phyloP scores from a whole-genome alignment of 495 filamentous ascomycete species.

The Hypoxylon intermedium region DNA sequence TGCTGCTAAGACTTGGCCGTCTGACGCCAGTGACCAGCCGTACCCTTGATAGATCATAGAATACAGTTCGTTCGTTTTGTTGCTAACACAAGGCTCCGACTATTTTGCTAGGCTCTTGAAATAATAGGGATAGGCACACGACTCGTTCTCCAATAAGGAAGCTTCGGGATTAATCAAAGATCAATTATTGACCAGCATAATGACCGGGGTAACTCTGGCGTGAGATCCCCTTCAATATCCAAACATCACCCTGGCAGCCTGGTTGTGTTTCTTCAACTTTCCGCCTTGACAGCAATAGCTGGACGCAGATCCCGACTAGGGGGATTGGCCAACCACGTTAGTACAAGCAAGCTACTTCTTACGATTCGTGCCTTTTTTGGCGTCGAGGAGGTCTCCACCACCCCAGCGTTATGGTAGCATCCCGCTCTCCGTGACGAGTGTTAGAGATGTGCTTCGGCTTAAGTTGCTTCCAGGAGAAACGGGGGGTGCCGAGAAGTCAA shows the following conservation, averaged over 20 bases:
- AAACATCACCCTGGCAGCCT: conserved; percentile 31
- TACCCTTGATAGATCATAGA: not conserved
- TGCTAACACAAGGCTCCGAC: not conserved
- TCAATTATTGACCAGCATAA: conserved; percentile 14
- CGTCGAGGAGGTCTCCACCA: conserved; percentile 19
- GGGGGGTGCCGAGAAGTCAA: conserved; percentile 21
- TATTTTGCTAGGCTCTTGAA: conserved; percentile 7
- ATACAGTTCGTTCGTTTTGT: not conserved
- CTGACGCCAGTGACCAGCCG: not conserved
- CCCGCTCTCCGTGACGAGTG: conserved; percentile 45
- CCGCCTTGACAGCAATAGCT: conserved; percentile 19
- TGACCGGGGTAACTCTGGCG: conserved; percentile 33
- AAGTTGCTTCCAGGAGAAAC: conserved; percentile 42
- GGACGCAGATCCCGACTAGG: conserved; percentile 34
- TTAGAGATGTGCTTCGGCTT: conserved; percentile 49
- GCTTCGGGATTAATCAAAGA: conserved; percentile 14
- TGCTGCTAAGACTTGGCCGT: not conserved
- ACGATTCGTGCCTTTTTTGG: conserved; percentile 29
- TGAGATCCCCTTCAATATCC: conserved; percentile 24
- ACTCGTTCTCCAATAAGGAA: conserved; percentile 13
- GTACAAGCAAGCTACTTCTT: conserved; percentile 4
- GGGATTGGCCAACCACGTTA: conserved; percentile 26
- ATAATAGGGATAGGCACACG: conserved; percentile 2
- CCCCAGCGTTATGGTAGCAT: conserved; percentile 37
- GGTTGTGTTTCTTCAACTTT: conserved; percentile 18